A percentile compares a stretch with the other conserved stretches of the same genome.
phyloP scores from a whole-genome alignment of 1,284 basidiomycete species.

The Butyriboletus appendiculatus region DNA sequence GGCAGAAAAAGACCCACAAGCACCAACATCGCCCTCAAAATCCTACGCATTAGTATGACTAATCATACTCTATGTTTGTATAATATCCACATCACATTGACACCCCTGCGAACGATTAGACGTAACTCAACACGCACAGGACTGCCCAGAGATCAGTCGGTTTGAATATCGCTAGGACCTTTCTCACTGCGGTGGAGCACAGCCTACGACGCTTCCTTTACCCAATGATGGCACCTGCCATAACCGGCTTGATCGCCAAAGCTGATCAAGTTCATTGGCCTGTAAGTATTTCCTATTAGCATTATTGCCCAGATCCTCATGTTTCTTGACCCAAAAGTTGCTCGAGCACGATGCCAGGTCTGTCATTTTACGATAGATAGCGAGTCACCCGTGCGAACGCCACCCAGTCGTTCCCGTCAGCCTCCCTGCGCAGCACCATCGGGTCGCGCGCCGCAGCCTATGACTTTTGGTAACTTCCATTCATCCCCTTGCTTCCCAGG shows the following conservation, averaged over 20 bases:
- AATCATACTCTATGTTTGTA: too few species aligned
- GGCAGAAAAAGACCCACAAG: too few species aligned
- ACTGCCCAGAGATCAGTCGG: neutral
- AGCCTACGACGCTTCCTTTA: neutral
- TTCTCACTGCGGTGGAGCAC: slow-evolving; percentile 1
- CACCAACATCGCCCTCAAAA: too few species aligned
- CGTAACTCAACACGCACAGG: neutral
- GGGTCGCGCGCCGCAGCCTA: neutral
- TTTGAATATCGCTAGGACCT: too few species aligned
- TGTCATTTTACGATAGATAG: neutral
- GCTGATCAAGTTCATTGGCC: neutral
- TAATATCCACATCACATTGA: neutral
- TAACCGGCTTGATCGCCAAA: slow-evolving; percentile 13
- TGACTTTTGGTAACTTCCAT: too few species aligned
- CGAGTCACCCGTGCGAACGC: neutral
- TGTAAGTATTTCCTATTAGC: neutral
- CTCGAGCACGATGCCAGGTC: neutral
- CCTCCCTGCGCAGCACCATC: slow-evolving; percentile 5
- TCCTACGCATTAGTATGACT: too few species aligned
- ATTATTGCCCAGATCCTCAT: too few species aligned
- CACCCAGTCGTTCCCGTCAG: slow-evolving; percentile 9
- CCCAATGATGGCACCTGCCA: slow-evolving; percentile 14
- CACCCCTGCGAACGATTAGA: neutral
- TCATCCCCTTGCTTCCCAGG: neutral
- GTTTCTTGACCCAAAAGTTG: neutral